phyloP scores from a whole-genome alignment of 2,329 filamentous ascomycete species.

The Xylariales sp. region DNA sequence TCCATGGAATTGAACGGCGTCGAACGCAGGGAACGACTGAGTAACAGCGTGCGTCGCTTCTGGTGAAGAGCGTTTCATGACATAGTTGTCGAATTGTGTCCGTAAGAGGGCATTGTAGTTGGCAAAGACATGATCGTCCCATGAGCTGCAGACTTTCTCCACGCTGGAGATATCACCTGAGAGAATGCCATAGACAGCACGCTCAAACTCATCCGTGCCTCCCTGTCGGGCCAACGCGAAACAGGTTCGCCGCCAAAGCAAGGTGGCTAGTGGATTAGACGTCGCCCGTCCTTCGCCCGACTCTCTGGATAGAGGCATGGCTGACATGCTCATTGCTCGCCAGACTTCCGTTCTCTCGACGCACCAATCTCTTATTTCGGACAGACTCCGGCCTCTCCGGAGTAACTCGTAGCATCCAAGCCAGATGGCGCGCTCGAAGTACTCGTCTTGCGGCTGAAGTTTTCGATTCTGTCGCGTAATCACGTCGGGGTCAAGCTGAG shows the following conservation, averaged over 20 bases:
- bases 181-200: slow-evolving; percentile 86
- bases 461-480: slow-evolving; percentile 71
- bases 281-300: slow-evolving; percentile 38
- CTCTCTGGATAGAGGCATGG: slow-evolving; percentile 54
- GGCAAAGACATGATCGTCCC: slow-evolving; percentile 84
- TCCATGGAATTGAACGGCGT: slow-evolving; percentile 59
- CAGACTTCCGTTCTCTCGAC: slow-evolving; percentile 80
- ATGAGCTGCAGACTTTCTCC: slow-evolving; percentile 68
- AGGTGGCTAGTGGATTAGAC: slow-evolving; percentile 40
- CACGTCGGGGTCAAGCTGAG: slow-evolving; percentile 89
- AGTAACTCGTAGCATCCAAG: slow-evolving; percentile 91
- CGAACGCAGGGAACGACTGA: slow-evolving; percentile 58
- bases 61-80: slow-evolving; percentile 50
- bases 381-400: slow-evolving; percentile 71
- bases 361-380: slow-evolving; percentile 80
- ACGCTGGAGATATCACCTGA: slow-evolving; percentile 78
- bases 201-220: slow-evolving; percentile 71
- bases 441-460: slow-evolving; percentile 78
- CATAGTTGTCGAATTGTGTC: slow-evolving; percentile 71
- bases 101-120: slow-evolving; percentile 84
- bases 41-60: slow-evolving; percentile 49
- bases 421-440: slow-evolving; percentile 88
- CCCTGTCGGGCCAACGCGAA: slow-evolving; percentile 65
- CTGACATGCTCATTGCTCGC: slow-evolving; percentile 79
- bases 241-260: slow-evolving; percentile 76